Evolutionary conservation across 768 basidiomycete species (phyloP).

Genomic region (Amanita thiersii): DNA sequence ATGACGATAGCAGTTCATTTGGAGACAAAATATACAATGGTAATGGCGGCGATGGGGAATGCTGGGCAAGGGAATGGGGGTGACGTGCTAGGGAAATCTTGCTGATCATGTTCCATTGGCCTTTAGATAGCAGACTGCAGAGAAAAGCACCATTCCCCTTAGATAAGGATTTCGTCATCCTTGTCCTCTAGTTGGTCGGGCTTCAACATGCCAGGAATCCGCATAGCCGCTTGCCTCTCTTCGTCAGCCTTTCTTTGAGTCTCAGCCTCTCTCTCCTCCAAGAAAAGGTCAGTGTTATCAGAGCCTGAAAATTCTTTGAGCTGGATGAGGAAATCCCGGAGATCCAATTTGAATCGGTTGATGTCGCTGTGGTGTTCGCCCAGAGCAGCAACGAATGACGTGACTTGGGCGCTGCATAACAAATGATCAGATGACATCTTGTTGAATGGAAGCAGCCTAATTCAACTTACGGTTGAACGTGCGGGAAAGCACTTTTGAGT

Average conservation of each 20-base stretch:
- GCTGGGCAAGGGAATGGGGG: constrained; percentile 21
- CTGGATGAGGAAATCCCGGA: constrained; percentile 96
- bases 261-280: constrained; percentile 93
- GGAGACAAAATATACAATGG: constrained; percentile 5
- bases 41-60: neutral
- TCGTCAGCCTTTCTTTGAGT: constrained; percentile 67
- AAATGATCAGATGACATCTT: constrained; percentile 6
- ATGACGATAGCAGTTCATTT: constrained; percentile 21
- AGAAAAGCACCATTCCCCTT: constrained; percentile 15
- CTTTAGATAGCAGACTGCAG: too few species aligned
- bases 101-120: too few species aligned
- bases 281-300: constrained; percentile 85
- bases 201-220: constrained; percentile 97
- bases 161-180: constrained; percentile 72
- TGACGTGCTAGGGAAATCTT: too few species aligned
- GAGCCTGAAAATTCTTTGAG: constrained; percentile 91
- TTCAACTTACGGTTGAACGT: constrained; percentile 69
- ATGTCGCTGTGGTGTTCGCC: constrained; percentile 71
- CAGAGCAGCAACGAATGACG: constrained; percentile 59
- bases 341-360: constrained; percentile 86
- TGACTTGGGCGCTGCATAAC: constrained; percentile 53
- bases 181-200: constrained; percentile 92
- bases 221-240: constrained; percentile 83
- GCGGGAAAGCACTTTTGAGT: constrained; percentile 84
- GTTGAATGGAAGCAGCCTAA: constrained; percentile 10